Conservation (phyloP, 106 monocot species). For the Allium cepa region DNA sequence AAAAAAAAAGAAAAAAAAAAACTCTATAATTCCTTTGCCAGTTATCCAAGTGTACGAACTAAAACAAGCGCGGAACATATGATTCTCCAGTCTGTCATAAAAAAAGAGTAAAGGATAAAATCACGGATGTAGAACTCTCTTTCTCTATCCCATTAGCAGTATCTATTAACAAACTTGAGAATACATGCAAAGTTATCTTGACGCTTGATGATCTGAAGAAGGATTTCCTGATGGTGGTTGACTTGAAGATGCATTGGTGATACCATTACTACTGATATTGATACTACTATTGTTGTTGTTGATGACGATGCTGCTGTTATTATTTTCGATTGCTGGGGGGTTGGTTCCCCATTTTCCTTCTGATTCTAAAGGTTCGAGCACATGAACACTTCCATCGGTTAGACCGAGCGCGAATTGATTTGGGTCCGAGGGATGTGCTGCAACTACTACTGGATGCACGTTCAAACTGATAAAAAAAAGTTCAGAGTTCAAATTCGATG, state of each 20-base stretch:
- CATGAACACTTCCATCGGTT: conserved; percentile 42
- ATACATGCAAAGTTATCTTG: background rate
- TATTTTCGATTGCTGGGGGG: conserved; percentile 13
- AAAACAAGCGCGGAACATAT: no score
- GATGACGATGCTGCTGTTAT: no score
- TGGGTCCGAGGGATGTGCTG: conserved; percentile 45
- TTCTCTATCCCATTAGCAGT: no score
- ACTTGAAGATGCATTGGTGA: conserved; percentile 10
- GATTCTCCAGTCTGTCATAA: no score
- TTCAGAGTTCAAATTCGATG: no score
- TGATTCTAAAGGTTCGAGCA: conserved; percentile 50
- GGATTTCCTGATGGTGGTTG: conserved; percentile 18
- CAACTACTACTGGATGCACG: conserved; percentile 35
- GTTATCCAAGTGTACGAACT: no score
- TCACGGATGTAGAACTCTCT: no score
- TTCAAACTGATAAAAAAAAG: conserved; percentile 9
- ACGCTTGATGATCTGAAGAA: conserved; percentile 6
- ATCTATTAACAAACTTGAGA: conserved; percentile 2
- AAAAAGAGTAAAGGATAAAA: no score
- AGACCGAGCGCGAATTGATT: conserved; percentile 59
- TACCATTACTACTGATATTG: no score
- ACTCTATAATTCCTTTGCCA: no score
- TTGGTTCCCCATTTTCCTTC: conserved; percentile 43
- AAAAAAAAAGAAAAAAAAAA: no score
- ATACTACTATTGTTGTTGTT: no score